Evolutionary conservation across 2,329 filamentous ascomycete genomes (phyloP).

Genomic region (Onygenales sp.): DNA sequence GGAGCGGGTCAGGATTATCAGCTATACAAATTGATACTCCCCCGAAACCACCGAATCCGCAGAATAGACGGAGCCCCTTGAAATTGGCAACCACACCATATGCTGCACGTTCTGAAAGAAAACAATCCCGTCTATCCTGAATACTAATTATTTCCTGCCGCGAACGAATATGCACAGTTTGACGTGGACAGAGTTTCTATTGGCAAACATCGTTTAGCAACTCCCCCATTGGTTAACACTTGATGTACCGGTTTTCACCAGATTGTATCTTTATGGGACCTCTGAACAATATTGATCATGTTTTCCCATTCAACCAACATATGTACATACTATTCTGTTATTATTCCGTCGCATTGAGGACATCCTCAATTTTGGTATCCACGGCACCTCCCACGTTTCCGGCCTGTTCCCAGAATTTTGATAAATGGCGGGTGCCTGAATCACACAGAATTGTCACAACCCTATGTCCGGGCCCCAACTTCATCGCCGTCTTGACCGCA

Average conservation of each 20-base stretch:
- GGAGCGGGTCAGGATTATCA: conserved; percentile 10
- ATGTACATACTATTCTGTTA: not conserved
- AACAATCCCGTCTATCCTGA: not conserved
- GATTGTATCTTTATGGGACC: not conserved
- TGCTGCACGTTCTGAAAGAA: not conserved
- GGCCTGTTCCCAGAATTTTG: conserved; percentile 42
- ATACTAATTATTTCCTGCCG: too few species aligned
- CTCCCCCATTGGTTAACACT: too few species aligned
- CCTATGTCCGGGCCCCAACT: conserved; percentile 38
- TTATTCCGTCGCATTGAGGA: conserved; percentile 29
- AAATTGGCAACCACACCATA: not conserved
- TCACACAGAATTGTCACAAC: conserved; percentile 42
- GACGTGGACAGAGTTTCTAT: too few species aligned
- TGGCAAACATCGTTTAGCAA: too few species aligned
- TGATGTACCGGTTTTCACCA: not conserved
- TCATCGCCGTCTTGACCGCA: conserved; percentile 37
- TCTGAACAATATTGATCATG: not conserved
- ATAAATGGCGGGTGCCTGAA: conserved; percentile 42
- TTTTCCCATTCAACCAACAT: not conserved
- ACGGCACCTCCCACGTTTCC: conserved; percentile 37
- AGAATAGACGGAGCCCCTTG: not conserved
- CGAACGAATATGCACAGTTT: too few species aligned
- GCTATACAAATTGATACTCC: conserved; percentile 12
- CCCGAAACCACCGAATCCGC: conserved; percentile 1
- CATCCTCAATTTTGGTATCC: conserved; percentile 37